Conservation (phyloP, 2,329 filamentous ascomycete species). For the Rutstroemia sydowiana region DNA sequence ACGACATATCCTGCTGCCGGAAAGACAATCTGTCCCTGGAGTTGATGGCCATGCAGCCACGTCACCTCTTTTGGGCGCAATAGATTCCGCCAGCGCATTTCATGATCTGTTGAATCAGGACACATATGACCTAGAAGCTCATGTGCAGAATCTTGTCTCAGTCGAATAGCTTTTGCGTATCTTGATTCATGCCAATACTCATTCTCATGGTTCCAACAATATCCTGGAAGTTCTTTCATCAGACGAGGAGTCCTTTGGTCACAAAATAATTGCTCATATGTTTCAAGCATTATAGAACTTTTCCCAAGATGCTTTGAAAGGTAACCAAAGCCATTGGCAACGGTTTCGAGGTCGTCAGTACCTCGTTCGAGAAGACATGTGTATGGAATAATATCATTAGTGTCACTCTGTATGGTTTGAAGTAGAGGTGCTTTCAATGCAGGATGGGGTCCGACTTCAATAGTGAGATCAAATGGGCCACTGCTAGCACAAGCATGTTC, state of each 20-base stretch:
- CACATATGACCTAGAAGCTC: slow-evolving; percentile 20
- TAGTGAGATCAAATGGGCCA: slow-evolving; percentile 8
- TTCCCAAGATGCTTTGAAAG: slow-evolving; percentile 17
- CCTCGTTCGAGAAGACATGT: slow-evolving; percentile 6
- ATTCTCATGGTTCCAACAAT: slow-evolving; percentile 12
- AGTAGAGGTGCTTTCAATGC: slow-evolving; percentile 28
- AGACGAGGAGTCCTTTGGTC: neutral
- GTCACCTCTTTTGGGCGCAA: slow-evolving; percentile 28
- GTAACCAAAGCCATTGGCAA: slow-evolving; percentile 17
- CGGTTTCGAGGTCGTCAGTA: slow-evolving; percentile 11
- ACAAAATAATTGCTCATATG: neutral
- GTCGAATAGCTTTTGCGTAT: neutral
- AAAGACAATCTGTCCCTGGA: slow-evolving; percentile 33
- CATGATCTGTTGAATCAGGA: slow-evolving; percentile 40
- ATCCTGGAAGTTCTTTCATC: slow-evolving; percentile 8
- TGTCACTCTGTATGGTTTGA: slow-evolving; percentile 11
- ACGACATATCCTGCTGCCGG: slow-evolving; percentile 41
- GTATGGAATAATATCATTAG: slow-evolving; percentile 11
- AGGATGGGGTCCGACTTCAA: slow-evolving; percentile 33
- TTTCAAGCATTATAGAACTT: neutral
- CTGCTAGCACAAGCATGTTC: neutral
- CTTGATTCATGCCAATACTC: slow-evolving; percentile 15
- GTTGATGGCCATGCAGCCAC: slow-evolving; percentile 40
- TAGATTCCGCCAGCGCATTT: slow-evolving; percentile 25
- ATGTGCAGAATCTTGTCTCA: slow-evolving; percentile 4